Conservation (phyloP, 441 rosid species). For the Croton laevigatus region DNA sequence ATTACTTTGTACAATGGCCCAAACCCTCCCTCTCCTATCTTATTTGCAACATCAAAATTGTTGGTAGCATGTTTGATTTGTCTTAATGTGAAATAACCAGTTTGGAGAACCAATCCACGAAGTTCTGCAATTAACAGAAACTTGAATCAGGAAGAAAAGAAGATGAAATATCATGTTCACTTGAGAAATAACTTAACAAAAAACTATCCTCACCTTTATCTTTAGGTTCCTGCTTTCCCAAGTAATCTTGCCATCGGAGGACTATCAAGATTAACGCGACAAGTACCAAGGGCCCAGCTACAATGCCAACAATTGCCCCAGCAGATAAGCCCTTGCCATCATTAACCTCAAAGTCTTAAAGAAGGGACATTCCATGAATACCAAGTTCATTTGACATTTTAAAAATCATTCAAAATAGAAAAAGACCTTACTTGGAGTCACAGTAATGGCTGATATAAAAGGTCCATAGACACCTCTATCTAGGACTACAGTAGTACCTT, state of each 20-base stretch:
- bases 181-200: neutral
- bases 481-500: constrained; percentile 74
- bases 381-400: neutral
- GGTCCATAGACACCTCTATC: constrained; percentile 76
- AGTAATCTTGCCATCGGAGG: constrained; percentile 51
- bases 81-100: constrained; percentile 56
- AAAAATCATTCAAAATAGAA: neutral
- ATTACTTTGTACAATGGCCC: constrained; percentile 81
- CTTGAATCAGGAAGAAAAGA: neutral
- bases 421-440: constrained; percentile 63
- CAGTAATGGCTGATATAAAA: constrained; percentile 74
- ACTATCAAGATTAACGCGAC: constrained; percentile 32
- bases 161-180: neutral
- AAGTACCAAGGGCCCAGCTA: constrained; percentile 39
- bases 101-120: constrained; percentile 55
- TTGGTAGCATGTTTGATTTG: constrained; percentile 74
- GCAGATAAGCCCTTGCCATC: constrained; percentile 48
- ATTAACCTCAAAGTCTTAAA: constrained; percentile 64
- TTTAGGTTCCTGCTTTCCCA: constrained; percentile 49
- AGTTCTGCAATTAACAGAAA: constrained; percentile 39
- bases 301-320: constrained; percentile 70
- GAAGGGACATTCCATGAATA: constrained; percentile 9
- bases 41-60: constrained; percentile 58
- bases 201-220: constrained; percentile 40
- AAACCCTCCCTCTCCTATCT: constrained; percentile 96